phyloP scores from a whole-genome alignment of 1,284 basidiomycete genomes.

The Exobasidium cylindrosporum region DNA sequence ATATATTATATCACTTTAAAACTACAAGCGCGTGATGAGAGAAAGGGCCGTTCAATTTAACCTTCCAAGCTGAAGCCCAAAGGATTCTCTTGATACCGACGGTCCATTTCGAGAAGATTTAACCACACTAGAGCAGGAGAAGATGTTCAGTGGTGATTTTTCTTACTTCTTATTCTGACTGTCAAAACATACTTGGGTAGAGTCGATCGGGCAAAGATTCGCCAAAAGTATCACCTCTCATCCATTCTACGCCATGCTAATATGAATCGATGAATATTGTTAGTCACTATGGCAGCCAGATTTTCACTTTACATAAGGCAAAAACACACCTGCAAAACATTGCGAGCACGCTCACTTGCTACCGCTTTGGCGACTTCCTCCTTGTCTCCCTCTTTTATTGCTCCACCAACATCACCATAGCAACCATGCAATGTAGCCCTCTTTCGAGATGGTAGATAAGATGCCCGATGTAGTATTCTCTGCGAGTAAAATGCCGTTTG shows the following conservation, averaged over 20 bases:
- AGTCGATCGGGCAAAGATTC: conserved; percentile 60
- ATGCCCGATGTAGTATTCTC: conserved; percentile 73
- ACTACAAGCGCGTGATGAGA: no score
- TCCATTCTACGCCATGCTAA: conserved; percentile 69
- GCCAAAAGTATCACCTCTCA: conserved; percentile 65
- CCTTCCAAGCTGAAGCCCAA: conserved; percentile 36
- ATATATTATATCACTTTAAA: no score
- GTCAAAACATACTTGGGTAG: conserved; percentile 57
- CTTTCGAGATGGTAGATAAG: conserved; percentile 62
- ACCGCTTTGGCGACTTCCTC: conserved; percentile 17
- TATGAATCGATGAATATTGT: background rate
- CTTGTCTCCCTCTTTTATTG: conserved; percentile 53
- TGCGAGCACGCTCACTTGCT: conserved; percentile 63
- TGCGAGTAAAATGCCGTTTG: conserved; percentile 79
- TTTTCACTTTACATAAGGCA: background rate
- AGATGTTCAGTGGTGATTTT: no score
- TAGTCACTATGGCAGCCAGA: no score
- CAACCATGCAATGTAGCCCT: conserved; percentile 73
- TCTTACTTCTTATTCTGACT: no score
- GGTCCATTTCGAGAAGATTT: conserved; percentile 64
- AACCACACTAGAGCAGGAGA: conserved; percentile 60
- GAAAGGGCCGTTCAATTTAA: no score
- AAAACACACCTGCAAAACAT: conserved; percentile 63
- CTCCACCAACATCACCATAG: conserved; percentile 60
- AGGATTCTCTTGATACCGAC: conserved; percentile 57